Evolutionary conservation across 1,139 yeast genomes (phyloP), one percentile per base, ranked within the genome.

Genomic region (Scheffersomyces insectosa): DNA sequence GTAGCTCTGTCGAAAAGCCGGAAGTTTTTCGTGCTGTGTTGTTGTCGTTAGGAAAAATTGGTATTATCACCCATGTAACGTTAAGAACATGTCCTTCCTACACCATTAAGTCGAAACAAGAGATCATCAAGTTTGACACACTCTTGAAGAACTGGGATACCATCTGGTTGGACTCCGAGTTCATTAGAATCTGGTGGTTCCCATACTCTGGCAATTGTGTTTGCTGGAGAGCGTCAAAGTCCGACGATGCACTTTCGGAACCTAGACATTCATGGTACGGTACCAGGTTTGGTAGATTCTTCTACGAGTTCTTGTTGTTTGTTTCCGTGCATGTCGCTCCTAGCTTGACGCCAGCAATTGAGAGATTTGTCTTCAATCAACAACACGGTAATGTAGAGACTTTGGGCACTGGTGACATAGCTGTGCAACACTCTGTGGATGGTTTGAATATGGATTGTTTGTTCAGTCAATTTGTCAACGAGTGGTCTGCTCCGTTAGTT

Each of bases 361-460:
- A 93, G 65, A 77, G 75, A 48, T 89, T 90, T 72, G 89, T 90
- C 1, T 93, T 93, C 61, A 72, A 75, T 27, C 85, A 87, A 62
- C 97, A 89, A 66, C 93, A 85, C 56, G 96, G 97, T 12, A 66
- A 70, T 34, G 80, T 80, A 14, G 95, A 86, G 58, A 85, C 88
- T 10, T 71, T 78, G 38, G 88, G 88, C 16, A 62, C 64, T 25
- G 89, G 90, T 37, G 82, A 80, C 46, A 68, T 77, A 40, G 87
- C 88, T 4, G 90, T 91, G 6, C 93, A 86, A 57, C 78, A 82
- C 48, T 85, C 95, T 3, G 91, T 87, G 30, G 91, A 87, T 49
- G 96, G 91, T 2, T 81, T 91, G 57, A 90, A 89, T 62, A 89
- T 93, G 96, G 98, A 93, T 68, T 93, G 99, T 62, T 71, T 91